A percentile compares a stretch with the other conserved stretches of the same genome.
Conservation (phyloP, 1,284 basidiomycete species). For the Garcileccinum viscosum region DNA sequence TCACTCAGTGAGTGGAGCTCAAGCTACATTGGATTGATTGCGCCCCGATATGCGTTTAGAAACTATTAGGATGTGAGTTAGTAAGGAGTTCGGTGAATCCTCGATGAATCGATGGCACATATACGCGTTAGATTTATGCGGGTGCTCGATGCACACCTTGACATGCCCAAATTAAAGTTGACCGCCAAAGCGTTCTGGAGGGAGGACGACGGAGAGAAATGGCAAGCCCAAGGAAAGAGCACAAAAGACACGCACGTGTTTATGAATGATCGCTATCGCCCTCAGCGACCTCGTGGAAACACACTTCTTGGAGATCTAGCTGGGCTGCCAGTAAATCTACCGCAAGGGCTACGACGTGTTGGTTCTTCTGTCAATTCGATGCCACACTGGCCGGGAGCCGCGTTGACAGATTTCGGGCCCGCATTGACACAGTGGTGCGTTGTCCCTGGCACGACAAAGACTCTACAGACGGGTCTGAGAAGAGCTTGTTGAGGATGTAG, state of each 20-base stretch:
- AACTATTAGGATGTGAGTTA: constrained; percentile 16
- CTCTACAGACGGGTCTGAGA: constrained; percentile 42
- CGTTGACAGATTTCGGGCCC: constrained; percentile 32
- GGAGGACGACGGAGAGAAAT: not conserved
- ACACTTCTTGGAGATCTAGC: constrained; percentile 47
- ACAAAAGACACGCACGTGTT: constrained; percentile 34
- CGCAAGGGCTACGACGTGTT: constrained; percentile 49
- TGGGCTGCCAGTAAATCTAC: constrained; percentile 47
- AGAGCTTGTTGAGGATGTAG: constrained; percentile 57
- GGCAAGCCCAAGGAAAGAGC: not conserved
- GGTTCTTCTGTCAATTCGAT: constrained; percentile 9
- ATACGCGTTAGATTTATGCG: not conserved
- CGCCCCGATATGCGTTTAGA: constrained; percentile 58
- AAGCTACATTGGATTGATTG: constrained; percentile 60
- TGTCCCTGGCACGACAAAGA: constrained; percentile 55
- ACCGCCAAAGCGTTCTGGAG: constrained; percentile 54
- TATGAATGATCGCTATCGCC: constrained; percentile 57
- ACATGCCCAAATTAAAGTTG: constrained; percentile 52
- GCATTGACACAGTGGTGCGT: constrained; percentile 42
- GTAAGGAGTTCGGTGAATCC: not conserved
- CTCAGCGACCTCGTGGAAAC: constrained; percentile 46
- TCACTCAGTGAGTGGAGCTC: constrained; percentile 48
- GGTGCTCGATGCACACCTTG: constrained; percentile 43
- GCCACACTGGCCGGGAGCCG: constrained; percentile 10
- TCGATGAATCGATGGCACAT: not conserved